Evolutionary conservation across 768 basidiomycete species (phyloP), one percentile per base, ranked within the genome.

Genomic region (Phanerodontia chrysosporium): DNA sequence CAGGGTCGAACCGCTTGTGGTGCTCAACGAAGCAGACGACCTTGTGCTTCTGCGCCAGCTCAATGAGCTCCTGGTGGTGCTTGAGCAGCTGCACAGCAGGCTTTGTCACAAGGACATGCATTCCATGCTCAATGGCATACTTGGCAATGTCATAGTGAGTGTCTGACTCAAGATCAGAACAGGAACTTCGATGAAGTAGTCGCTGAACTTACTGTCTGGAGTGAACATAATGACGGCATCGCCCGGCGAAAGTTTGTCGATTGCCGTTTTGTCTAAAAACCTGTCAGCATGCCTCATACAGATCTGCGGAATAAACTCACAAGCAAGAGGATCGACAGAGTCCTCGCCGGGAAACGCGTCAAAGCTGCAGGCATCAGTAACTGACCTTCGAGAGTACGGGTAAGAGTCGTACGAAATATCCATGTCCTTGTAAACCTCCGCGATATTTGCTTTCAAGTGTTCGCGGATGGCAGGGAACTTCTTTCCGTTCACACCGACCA

Each of bases 1-100:
- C 92, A 5, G 95, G 95, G 73, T 96, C 94, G 67, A 87, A 92
- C 87, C 91, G 83, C 70, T 93, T 94, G 75, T 94, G 92, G 68
- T 96, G 92, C 70, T 97, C 95, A n/a, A 96, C 94, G 69, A 91
- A 93, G 73, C 91, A 93, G 2, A 92, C 80, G 21, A 95, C 86
- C 49, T 87, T 86, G 69, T 93, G 80, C 72, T 89, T 83, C 65
- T 79, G 83, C 30, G 95, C 91, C 12, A 90, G 83, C 36, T 80
- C 78, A 62, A 94, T 85, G 51, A 96, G 80, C 29, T 82, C 81
- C 60, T 83, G 85, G 73, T 97, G 95, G 69, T 97, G 87, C 53
- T 84, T 79, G 57, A 97, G 80, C 18, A 90, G 78, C 67, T 96
- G 87, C 0, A 92, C 93, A 3, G 93, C 95, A 2, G 95, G 95